Percentiles rank a stretch among this genome's conserved stretches.
Conservation (phyloP, 768 basidiomycete genomes). For the Boletus fagicola region DNA sequence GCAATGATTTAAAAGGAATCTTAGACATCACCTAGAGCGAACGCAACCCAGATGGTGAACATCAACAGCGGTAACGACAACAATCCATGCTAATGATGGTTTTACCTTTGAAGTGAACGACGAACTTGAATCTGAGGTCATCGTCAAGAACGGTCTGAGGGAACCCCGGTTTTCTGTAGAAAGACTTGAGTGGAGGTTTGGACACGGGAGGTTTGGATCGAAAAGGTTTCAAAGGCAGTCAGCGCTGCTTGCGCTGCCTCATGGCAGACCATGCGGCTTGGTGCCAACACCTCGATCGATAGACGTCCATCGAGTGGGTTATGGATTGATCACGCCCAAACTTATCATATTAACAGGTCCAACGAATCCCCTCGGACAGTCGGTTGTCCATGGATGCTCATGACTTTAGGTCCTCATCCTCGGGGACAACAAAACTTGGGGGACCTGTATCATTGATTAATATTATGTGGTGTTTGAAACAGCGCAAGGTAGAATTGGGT, state of each 20-base stretch:
- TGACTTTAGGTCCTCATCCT: not conserved
- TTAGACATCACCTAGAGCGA: slow-evolving; percentile 7
- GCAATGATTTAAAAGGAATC: not conserved
- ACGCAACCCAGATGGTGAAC: not conserved
- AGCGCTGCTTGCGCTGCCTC: slow-evolving; percentile 24
- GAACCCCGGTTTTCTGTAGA: slow-evolving; percentile 4
- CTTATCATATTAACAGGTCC: slow-evolving; percentile 4
- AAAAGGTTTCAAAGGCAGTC: slow-evolving; percentile 3
- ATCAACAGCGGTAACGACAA: not conserved
- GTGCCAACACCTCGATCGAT: slow-evolving; percentile 11
- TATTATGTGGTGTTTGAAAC: slow-evolving; percentile 8
- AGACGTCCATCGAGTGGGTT: not conserved
- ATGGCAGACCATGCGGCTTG: slow-evolving; percentile 22
- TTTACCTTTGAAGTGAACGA: slow-evolving; percentile 12
- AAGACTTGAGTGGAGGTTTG: slow-evolving; percentile 7
- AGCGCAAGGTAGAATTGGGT: slow-evolving; percentile 1
- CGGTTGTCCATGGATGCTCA: slow-evolving; percentile 1
- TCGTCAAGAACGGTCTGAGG: slow-evolving; percentile 3
- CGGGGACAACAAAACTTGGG: not conserved
- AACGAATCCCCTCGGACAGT: slow-evolving; percentile 8
- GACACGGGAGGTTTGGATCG: not conserved
- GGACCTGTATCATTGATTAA: not conserved
- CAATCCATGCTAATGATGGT: not conserved
- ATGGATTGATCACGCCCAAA: not conserved
- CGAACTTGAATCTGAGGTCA: slow-evolving; percentile 7